phyloP scores from a whole-genome alignment of 768 basidiomycete genomes.

The Russula sp. region DNA sequence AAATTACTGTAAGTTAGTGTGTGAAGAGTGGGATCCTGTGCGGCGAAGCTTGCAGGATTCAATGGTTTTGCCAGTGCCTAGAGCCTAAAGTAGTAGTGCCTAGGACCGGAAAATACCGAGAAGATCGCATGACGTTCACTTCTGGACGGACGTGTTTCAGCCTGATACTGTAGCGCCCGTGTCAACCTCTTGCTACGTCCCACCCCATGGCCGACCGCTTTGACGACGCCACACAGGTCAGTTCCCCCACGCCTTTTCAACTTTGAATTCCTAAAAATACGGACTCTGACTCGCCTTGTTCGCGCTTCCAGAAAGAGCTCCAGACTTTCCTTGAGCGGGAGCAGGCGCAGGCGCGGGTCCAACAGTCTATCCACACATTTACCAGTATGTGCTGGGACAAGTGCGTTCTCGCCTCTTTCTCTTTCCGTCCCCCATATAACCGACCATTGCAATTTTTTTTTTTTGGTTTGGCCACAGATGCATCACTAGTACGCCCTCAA shows the following conservation, averaged over 20 bases:
- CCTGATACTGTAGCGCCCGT: too few relatives aligned
- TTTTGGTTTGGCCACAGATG: conserved; percentile 49
- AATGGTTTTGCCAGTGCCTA: too few relatives aligned
- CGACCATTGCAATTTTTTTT: neutral
- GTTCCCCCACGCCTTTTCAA: conserved; percentile 23
- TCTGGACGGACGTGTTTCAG: too few relatives aligned
- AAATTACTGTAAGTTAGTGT: too few relatives aligned
- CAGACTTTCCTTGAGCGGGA: conserved; percentile 73
- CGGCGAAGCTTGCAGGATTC: too few relatives aligned
- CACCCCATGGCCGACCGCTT: conserved; percentile 56
- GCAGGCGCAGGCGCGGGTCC: conserved; percentile 72
- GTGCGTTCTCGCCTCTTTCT: conserved; percentile 44
- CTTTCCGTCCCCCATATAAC: neutral
- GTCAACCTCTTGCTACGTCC: neutral
- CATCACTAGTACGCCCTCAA: conserved; percentile 73
- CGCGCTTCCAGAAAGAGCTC: conserved; percentile 68
- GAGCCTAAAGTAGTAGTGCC: too few relatives aligned
- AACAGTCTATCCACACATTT: conserved; percentile 69
- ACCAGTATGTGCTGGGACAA: conserved; percentile 92
- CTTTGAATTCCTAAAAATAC: neutral
- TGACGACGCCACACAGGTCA: conserved; percentile 75
- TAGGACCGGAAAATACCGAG: conserved; percentile 7
- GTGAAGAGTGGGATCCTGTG: too few relatives aligned
- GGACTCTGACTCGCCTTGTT: conserved; percentile 1
- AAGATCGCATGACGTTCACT: too few relatives aligned